phyloP scores from a whole-genome alignment of 2,329 filamentous ascomycete genomes.

The Fusarium hostae region DNA sequence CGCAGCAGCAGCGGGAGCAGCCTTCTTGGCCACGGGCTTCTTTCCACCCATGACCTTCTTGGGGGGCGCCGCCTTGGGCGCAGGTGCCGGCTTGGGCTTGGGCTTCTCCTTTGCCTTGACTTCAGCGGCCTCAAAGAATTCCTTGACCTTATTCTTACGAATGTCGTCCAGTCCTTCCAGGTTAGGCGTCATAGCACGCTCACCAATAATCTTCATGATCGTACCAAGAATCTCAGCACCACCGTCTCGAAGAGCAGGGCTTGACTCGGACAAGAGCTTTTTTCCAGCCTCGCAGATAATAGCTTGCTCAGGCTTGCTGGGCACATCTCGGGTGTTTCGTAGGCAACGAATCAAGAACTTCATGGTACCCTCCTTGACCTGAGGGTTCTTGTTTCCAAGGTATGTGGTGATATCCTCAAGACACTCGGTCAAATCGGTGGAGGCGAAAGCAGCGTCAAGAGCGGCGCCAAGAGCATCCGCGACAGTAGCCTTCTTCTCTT shows the following conservation, averaged over 20 bases:
- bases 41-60: constrained; percentile 61
- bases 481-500: constrained; percentile 94
- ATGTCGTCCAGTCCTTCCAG: constrained; percentile 95
- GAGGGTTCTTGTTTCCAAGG: constrained; percentile 93
- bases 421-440: constrained; percentile 82
- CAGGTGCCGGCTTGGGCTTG: constrained; percentile 75
- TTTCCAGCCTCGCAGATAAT: constrained; percentile 88
- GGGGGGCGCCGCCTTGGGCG: constrained; percentile 62
- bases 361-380: constrained; percentile 95
- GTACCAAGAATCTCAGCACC: constrained; percentile 94
- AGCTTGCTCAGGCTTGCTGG: constrained; percentile 83
- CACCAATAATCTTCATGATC: constrained; percentile 98
- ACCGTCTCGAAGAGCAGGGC: constrained; percentile 84
- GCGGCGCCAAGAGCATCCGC: constrained; percentile 88
- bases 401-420: constrained; percentile 91
- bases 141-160: constrained; percentile 93
- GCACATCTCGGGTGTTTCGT: constrained; percentile 83
- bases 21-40: constrained; percentile 58
- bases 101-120: constrained; percentile 73
- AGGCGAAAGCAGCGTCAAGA: constrained; percentile 74
- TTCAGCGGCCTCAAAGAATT: constrained; percentile 77
- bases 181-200: constrained; percentile 92
- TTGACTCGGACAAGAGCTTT: constrained; percentile 90
- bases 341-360: constrained; percentile 92
- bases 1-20: constrained; percentile 47